These are phyloP conservation scores for Russula vinacea DNA, from an alignment of 768 basidiomycete genomes.

Conservation along the genomic window DNA sequence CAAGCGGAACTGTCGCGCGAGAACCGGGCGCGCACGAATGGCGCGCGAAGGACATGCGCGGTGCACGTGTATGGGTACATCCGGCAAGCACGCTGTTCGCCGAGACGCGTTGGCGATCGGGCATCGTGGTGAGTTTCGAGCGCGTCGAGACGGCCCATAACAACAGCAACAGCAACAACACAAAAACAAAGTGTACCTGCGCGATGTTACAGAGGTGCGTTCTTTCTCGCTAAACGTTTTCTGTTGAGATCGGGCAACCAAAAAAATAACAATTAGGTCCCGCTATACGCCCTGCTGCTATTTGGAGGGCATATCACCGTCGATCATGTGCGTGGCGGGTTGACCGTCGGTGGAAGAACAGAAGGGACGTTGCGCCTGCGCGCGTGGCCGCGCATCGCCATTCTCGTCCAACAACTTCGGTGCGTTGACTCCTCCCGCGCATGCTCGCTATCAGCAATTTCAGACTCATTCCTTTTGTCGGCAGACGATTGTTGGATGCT, in stretches of 20 bases:
- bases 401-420: slow-evolving; percentile 84
- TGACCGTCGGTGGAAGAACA: slow-evolving; percentile 54
- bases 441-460: background rate
- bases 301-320: slow-evolving; percentile 80
- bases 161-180: background rate
- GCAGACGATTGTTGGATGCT: slow-evolving; percentile 64
- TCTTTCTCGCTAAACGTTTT: background rate
- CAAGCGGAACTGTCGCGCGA: slow-evolving; percentile 78
- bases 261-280: slow-evolving; percentile 52
- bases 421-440: slow-evolving; percentile 36
- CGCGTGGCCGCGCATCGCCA: slow-evolving; percentile 88
- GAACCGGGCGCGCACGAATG: slow-evolving; percentile 84
- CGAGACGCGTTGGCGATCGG: slow-evolving; percentile 66
- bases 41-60: slow-evolving; percentile 69
- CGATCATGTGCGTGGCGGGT: slow-evolving; percentile 76
- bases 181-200: slow-evolving; percentile 64
- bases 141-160: slow-evolving; percentile 62
- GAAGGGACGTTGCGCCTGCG: slow-evolving; percentile 58
- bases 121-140: slow-evolving; percentile 80
- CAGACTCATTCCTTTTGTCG: too few species aligned
- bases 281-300: slow-evolving; percentile 78
- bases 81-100: slow-evolving; percentile 79
- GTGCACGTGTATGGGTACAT: slow-evolving; percentile 72
- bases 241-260: background rate
- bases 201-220: slow-evolving; percentile 85